These are phyloP conservation scores for Neonectria punicea DNA, from an alignment of 2,329 filamentous ascomycete species.

Conservation along the genomic window DNA sequence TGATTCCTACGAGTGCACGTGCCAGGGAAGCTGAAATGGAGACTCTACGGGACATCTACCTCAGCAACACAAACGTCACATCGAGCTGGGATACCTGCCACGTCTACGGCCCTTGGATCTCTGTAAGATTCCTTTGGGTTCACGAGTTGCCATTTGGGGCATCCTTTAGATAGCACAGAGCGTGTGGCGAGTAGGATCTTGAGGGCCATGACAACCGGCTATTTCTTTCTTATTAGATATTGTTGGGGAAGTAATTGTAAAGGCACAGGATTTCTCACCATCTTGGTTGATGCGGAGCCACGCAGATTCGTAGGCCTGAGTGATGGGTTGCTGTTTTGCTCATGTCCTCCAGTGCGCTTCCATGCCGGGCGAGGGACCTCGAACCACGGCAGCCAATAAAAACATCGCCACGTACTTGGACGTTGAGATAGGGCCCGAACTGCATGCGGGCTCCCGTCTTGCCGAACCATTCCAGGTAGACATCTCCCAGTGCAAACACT, in stretches of 20 bases:
- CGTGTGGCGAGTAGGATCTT: background rate
- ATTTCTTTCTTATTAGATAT: slow-evolving; percentile 18
- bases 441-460: background rate
- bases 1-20: background rate
- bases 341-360: background rate
- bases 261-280: slow-evolving; percentile 20
- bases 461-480: background rate
- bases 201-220: slow-evolving; percentile 6
- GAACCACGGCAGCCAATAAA: background rate
- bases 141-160: background rate
- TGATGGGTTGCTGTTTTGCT: background rate
- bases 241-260: background rate
- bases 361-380: background rate
- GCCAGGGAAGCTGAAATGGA: background rate
- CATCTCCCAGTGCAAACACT: background rate
- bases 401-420: background rate
- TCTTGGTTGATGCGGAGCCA: slow-evolving; percentile 7
- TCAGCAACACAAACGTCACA: background rate
- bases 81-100: background rate
- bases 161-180: background rate
- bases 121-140: background rate
- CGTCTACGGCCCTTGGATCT: background rate
- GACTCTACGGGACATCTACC: background rate
- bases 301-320: slow-evolving; percentile 1
- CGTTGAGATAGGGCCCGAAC: background rate